Evolutionary conservation across 2,329 filamentous ascomycete genomes (phyloP).

Genomic region (Phoma sp.): DNA sequence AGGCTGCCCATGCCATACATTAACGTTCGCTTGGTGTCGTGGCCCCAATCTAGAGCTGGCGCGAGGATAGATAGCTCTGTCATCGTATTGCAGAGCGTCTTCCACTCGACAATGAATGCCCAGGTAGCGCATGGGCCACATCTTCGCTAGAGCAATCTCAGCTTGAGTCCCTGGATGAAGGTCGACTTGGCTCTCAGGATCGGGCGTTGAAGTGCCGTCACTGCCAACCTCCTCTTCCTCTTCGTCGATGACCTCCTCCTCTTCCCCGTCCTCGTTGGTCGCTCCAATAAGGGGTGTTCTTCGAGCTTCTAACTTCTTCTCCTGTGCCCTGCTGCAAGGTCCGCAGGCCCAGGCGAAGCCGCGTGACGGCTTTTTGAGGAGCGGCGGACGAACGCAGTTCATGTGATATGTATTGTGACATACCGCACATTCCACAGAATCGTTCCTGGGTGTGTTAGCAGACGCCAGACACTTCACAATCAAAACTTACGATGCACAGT

Average conservation of each 20-base stretch:
- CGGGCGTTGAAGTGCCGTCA: conserved; percentile 63
- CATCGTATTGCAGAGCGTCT: conserved; percentile 94
- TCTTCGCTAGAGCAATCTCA: conserved; percentile 87
- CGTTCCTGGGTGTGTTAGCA: conserved; percentile 64
- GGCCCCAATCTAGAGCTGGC: conserved; percentile 91
- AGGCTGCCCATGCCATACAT: conserved; percentile 82
- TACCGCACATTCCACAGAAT: conserved; percentile 96
- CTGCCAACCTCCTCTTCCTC: conserved; percentile 70
- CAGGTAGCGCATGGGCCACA: conserved; percentile 96
- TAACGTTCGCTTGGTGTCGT: conserved; percentile 86
- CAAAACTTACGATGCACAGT: conserved; percentile 81
- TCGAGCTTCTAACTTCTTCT: conserved; percentile 87
- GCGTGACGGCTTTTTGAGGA: conserved; percentile 94
- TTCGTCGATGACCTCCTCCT: conserved; percentile 69
- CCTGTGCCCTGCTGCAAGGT: conserved; percentile 93
- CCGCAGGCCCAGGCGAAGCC: conserved; percentile 99
- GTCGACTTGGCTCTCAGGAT: conserved; percentile 59
- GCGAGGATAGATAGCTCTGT: conserved; percentile 89
- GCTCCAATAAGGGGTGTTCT: conserved; percentile 75
- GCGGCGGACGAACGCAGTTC: conserved; percentile 90
- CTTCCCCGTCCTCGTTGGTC: conserved; percentile 64
- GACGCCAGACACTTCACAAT: conserved; percentile 25
- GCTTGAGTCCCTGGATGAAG: conserved; percentile 74
- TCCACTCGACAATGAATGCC: conserved; percentile 95
- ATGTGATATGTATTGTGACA: conserved; percentile 97